Evolutionary conservation across 768 basidiomycete genomes (phyloP).

Genomic region (Serendipita sp.): DNA sequence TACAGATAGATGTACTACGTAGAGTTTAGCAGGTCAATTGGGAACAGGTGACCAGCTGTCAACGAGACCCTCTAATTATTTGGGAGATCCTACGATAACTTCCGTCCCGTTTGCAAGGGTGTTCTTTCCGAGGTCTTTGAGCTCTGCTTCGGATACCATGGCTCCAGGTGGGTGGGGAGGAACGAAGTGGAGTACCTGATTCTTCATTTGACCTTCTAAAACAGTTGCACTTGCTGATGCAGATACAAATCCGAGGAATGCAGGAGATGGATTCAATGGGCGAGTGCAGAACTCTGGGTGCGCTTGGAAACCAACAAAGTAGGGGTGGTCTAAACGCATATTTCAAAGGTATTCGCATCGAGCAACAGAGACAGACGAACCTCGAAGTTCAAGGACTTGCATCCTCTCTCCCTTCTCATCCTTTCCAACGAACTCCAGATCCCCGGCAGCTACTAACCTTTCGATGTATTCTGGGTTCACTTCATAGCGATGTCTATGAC

Average conservation of each 20-base stretch:
- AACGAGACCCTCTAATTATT: no score
- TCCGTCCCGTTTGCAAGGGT: not conserved
- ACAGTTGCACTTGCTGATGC: conserved; percentile 45
- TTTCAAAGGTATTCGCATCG: not conserved
- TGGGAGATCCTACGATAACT: not conserved
- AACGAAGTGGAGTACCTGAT: conserved; percentile 43
- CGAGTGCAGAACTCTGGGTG: conserved; percentile 99
- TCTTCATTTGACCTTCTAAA: conserved; percentile 53
- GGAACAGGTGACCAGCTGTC: no score
- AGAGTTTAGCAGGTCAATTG: no score
- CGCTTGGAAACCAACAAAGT: conserved; percentile 85
- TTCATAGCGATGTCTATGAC: conserved; percentile 92
- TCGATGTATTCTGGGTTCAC: conserved; percentile 83
- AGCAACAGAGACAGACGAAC: conserved; percentile 28
- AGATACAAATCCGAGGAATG: conserved; percentile 90
- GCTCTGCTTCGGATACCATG: conserved; percentile 46
- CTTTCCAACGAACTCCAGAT: conserved; percentile 62
- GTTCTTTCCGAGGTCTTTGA: not conserved
- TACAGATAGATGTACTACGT: no score
- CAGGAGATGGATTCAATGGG: conserved; percentile 91
- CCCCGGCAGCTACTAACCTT: conserved; percentile 47
- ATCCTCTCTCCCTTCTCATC: conserved; percentile 95
- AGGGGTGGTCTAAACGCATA: conserved; percentile 60
- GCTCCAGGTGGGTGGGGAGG: conserved; percentile 63
- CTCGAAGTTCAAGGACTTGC: conserved; percentile 81